Evolutionary conservation across 345 rosid genomes (phyloP).

Genomic region (Hibiscus trionum): DNA sequence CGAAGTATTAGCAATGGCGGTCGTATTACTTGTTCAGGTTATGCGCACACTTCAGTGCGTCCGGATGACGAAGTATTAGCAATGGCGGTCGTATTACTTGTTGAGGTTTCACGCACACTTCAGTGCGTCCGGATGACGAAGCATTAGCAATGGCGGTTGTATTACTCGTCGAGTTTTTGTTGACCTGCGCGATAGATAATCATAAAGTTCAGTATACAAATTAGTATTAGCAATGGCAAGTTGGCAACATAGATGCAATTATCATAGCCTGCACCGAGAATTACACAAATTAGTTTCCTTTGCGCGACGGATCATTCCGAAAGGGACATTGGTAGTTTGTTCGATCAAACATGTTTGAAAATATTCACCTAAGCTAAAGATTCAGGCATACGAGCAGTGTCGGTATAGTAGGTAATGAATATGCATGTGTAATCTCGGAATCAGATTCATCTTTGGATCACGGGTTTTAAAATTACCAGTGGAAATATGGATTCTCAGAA

Average conservation of each 20-base stretch:
- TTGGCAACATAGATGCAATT: too few relatives aligned
- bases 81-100: not conserved
- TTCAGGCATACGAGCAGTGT: not conserved
- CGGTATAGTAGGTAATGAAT: not conserved
- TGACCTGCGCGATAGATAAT: too few relatives aligned
- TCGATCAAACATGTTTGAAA: not conserved
- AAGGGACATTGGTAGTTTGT: not conserved
- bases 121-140: too few relatives aligned
- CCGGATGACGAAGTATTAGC: too few relatives aligned
- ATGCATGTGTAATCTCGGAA: not conserved
- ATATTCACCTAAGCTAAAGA: not conserved
- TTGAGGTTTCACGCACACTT: too few relatives aligned
- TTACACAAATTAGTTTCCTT: not conserved
- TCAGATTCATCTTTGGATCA: not conserved
- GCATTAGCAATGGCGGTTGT: not conserved
- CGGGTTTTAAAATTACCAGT: too few relatives aligned
- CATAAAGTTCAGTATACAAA: too few relatives aligned
- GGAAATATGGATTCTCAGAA: too few relatives aligned
- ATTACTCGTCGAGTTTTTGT: slow-evolving; percentile 10
- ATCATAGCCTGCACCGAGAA: slow-evolving; percentile 48
- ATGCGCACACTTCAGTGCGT: too few relatives aligned
- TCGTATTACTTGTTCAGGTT: not conserved
- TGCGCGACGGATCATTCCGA: too few relatives aligned
- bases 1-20: too few relatives aligned
- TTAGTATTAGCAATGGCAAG: too few relatives aligned